Evolutionary conservation across 2,329 filamentous ascomycete species (phyloP), one percentile per base, ranked within the genome.

Genomic region (Myriosclerotinia scirpicola): DNA sequence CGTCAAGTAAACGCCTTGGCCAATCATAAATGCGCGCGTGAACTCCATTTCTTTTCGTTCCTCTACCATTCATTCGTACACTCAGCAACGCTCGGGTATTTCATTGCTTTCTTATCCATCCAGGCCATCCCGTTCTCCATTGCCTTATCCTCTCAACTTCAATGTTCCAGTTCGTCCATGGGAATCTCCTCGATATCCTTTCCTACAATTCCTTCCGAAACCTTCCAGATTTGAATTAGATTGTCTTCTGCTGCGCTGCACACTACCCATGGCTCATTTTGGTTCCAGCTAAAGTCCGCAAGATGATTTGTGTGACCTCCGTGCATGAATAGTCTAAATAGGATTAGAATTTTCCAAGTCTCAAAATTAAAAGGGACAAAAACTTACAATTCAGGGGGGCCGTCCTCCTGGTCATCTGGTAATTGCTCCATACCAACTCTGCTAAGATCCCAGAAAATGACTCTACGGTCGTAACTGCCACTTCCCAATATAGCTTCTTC

Each of bases 211-310:
- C 90, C 87, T 75, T 92, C 89, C 5, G 91, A 88, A 30, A 93
- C 90, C 79, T 92, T 93, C 91, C 91, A 98, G 73, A 97, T 91
- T 79, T 99, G 95, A 70, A 99, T 85, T 71, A 98, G 83, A 76
- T 99, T 99, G 80, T 99, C 95, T 77, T 99, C 96, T 0, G 94
- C 95, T 20, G 95, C 93, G 69, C 91, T 96, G 78, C 93, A 93
- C 72, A 99, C 91, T 65, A 97, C 87, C 96, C 96, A 99, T 5
- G 94, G 93, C 75, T 97, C 93, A 77, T 96, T 97, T 72, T 88
- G 87, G 79, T 99, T 99, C 94, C 94, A 99, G 80, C 90, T 94
- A 76, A 99, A 99, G 79, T 99, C 96, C 46, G 92, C 93, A 69
- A 99, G 87, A 72, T 96, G 90, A 80, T 97, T 97, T 14, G 95